These are phyloP conservation scores for Magnaporthiopsis incrustans DNA, from an alignment of 2,329 filamentous ascomycete species.

Conservation along the genomic window DNA sequence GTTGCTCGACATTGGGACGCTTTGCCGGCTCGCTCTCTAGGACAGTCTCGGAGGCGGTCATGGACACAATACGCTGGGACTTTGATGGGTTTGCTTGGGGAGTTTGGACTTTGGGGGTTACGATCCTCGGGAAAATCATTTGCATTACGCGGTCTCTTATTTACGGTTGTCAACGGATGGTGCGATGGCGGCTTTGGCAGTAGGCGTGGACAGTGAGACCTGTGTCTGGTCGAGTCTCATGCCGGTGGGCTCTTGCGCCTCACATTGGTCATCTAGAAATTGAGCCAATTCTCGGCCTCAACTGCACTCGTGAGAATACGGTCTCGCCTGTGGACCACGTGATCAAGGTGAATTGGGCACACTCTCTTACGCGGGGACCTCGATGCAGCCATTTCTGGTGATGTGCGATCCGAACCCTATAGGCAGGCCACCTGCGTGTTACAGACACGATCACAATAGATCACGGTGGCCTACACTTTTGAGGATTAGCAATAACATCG, in stretches of 20 bases:
- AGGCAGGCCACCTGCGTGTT: too few species aligned
- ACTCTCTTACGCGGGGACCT: too few species aligned
- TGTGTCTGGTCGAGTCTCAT: background rate
- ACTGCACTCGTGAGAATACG: too few species aligned
- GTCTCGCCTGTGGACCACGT: too few species aligned
- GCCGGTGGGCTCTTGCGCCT: background rate
- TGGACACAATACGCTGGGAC: constrained; percentile 4
- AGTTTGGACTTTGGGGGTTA: constrained; percentile 23
- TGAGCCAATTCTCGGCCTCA: too few species aligned
- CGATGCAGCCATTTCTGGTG: too few species aligned
- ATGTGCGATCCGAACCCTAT: too few species aligned
- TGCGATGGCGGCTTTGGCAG: background rate
- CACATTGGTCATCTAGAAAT: background rate
- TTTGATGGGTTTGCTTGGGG: constrained; percentile 22
- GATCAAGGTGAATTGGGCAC: too few species aligned
- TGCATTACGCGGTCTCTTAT: constrained; percentile 20
- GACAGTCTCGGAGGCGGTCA: too few species aligned
- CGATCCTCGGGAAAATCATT: constrained; percentile 19
- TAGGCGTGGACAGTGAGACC: background rate
- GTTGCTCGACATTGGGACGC: constrained; percentile 21
- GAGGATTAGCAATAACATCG: too few species aligned
- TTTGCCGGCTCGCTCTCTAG: constrained; percentile 18
- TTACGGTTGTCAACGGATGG: constrained; percentile 16
- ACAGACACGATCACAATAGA: too few species aligned
- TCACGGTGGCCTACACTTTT: too few species aligned